Evolutionary conservation across 441 rosid genomes (phyloP).

Genomic region (Erysimum cheiri): DNA sequence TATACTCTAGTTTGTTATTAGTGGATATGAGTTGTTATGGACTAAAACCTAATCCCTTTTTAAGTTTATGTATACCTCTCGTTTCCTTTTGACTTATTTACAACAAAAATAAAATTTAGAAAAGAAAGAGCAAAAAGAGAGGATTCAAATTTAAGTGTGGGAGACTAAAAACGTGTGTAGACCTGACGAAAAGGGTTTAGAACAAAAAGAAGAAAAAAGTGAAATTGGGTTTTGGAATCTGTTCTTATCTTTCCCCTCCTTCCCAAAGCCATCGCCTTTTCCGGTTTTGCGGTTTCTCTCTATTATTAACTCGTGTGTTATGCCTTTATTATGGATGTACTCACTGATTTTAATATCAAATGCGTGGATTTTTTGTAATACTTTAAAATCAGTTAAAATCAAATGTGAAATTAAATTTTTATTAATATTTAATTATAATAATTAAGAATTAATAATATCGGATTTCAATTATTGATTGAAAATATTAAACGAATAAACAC

Average conservation of each 20-base stretch:
- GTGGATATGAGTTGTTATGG: slow-evolving; percentile 18
- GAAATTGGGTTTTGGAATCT: slow-evolving; percentile 29
- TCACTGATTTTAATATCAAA: background rate
- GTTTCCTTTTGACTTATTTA: background rate
- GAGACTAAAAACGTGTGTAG: background rate
- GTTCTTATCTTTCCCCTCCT: slow-evolving; percentile 35
- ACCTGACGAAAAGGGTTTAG: background rate
- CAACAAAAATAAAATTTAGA: background rate
- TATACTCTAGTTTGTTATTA: background rate
- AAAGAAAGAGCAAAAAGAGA: background rate
- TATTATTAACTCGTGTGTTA: background rate
- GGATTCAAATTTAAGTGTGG: background rate
- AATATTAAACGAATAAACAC: background rate
- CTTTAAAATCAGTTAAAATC: background rate
- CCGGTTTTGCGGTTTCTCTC: background rate
- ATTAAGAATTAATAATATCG: background rate
- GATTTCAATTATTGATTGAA: background rate
- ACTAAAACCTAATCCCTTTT: background rate
- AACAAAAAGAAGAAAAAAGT: slow-evolving; percentile 2
- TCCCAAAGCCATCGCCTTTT: slow-evolving; percentile 20
- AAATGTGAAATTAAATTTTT: background rate
- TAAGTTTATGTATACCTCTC: background rate
- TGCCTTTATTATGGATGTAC: background rate
- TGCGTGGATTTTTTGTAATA: background rate
- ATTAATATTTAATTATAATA: background rate